A percentile compares a stretch with the other conserved stretches of the same genome.
Evolutionary conservation across 768 basidiomycete species (phyloP).

Genomic region (Pisolithus microcarpus): DNA sequence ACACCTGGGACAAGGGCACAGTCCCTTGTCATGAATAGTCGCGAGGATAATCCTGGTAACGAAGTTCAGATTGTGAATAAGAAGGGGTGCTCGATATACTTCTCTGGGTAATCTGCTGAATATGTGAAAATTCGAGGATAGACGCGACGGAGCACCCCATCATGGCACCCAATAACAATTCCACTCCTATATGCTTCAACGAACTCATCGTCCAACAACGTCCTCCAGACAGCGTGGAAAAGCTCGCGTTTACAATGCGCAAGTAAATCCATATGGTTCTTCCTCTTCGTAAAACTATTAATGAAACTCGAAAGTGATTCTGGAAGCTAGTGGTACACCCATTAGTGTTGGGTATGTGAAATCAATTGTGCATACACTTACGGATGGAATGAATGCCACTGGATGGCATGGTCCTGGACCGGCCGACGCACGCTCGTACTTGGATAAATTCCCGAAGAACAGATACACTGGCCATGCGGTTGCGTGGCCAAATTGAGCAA

Average conservation of each 20-base stretch:
- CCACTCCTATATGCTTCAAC: conserved; percentile 17
- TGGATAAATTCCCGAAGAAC: conserved; percentile 16
- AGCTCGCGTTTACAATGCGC: conserved; percentile 13
- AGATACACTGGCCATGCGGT: conserved; percentile 19
- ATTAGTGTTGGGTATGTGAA: background rate
- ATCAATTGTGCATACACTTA: background rate
- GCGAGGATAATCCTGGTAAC: too few species aligned
- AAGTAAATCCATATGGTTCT: background rate
- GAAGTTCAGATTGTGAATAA: too few species aligned
- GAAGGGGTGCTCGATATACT: too few species aligned
- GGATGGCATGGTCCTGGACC: conserved; percentile 12
- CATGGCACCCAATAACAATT: conserved; percentile 15
- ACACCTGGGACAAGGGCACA: too few species aligned
- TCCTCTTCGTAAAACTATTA: background rate
- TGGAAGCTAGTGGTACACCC: background rate
- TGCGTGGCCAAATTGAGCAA: conserved; percentile 11
- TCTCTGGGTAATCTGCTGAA: too few species aligned
- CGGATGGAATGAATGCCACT: conserved; percentile 15
- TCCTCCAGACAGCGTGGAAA: conserved; percentile 14
- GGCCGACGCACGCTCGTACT: conserved; percentile 9
- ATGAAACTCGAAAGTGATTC: background rate
- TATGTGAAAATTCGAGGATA: too few species aligned
- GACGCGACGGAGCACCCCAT: too few species aligned
- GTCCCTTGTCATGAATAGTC: too few species aligned
- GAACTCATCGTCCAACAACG: conserved; percentile 19